Conservation (phyloP, 106 monocot species). For the Acorus calamus region DNA sequence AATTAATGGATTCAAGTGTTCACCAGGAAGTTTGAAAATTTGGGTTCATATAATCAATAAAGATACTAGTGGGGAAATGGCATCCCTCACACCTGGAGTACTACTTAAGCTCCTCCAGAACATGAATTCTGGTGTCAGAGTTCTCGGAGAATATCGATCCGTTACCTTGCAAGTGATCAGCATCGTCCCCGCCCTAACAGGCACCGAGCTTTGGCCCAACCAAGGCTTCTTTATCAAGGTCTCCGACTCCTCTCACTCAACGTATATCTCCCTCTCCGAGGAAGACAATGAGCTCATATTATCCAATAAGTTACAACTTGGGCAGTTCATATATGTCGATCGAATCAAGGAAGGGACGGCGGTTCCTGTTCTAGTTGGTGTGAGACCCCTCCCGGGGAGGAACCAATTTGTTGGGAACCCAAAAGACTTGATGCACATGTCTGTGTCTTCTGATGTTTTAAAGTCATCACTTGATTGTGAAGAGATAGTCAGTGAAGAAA, state of each 20-base stretch:
- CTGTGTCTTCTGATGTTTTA: conserved; percentile 28
- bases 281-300: conserved; percentile 80
- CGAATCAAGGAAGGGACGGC: conserved; percentile 48
- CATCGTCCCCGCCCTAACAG: conserved; percentile 81
- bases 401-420: conserved; percentile 72
- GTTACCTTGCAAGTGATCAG: conserved; percentile 83
- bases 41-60: no score
- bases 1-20: no score
- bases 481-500: conserved; percentile 8
- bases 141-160: conserved; percentile 70
- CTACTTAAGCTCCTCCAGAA: conserved; percentile 74
- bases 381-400: conserved; percentile 65
- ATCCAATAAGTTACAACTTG: conserved; percentile 72
- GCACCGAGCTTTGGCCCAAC: conserved; percentile 73
- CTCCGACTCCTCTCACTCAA: conserved; percentile 84
- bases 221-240: conserved; percentile 94
- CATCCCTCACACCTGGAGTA: conserved; percentile 73
- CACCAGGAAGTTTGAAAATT: no score
- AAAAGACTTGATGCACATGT: conserved; percentile 81
- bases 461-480: conserved; percentile 6
- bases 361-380: conserved; percentile 75
- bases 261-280: conserved; percentile 75
- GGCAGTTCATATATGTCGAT: conserved; percentile 94
- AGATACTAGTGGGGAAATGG: conserved; percentile 32
- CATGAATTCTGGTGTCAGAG: conserved; percentile 51